Percentiles rank a stretch among this genome's conserved stretches.
Evolutionary conservation across 257 asterid species (phyloP).

Genomic region (Scutellaria barbata): DNA sequence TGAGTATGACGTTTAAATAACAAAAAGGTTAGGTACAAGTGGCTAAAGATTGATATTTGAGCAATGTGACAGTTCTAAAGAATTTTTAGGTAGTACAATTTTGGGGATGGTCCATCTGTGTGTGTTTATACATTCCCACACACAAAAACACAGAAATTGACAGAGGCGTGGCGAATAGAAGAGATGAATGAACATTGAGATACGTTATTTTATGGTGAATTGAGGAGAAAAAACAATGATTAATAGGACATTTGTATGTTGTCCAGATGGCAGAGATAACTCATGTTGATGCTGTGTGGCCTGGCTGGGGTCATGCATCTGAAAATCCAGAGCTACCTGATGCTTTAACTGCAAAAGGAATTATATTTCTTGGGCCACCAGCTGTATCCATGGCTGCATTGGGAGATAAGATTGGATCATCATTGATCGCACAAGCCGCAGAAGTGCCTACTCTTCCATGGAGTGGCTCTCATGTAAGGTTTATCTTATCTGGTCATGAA

Average conservation of each 20-base stretch:
- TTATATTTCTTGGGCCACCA: conserved; percentile 94
- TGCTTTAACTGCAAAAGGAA: conserved; percentile 80
- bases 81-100: background rate
- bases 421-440: conserved; percentile 98
- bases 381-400: conserved; percentile 91
- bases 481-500: conserved; percentile 33
- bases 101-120: background rate
- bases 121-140: background rate
- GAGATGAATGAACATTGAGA: background rate
- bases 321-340: conserved; percentile 98
- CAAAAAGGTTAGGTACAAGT: background rate
- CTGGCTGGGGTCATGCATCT: conserved; percentile 99
- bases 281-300: conserved; percentile 98
- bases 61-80: conserved; percentile 17
- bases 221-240: conserved; percentile 12
- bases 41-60: conserved; percentile 10
- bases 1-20: background rate
- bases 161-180: background rate
- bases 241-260: conserved; percentile 24
- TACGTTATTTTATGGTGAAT: conserved; percentile 18
- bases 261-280: conserved; percentile 97
- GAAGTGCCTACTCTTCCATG: conserved; percentile 98
- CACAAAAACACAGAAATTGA: background rate
- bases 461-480: conserved; percentile 97
- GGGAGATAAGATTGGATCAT: conserved; percentile 98